These are phyloP conservation scores for Heterobasidion irregulare DNA, from an alignment of 1,284 basidiomycete genomes.

Conservation along the genomic window DNA sequence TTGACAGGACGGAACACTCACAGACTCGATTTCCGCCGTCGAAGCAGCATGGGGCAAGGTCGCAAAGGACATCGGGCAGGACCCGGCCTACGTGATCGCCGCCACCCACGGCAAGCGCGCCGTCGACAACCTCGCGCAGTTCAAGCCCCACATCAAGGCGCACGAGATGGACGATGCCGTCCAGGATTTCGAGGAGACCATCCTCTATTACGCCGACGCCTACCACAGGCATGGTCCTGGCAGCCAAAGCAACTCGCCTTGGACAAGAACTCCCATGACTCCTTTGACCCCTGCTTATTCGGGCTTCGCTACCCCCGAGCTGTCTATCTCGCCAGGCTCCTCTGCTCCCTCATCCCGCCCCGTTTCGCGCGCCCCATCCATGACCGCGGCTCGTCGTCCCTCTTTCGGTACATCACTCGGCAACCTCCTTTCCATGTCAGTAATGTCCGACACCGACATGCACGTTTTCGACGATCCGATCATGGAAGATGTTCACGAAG, in stretches of 20 bases:
- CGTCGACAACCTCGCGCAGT: conserved; percentile 38
- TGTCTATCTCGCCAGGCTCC: not conserved
- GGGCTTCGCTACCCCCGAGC: not conserved
- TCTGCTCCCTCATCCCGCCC: not conserved
- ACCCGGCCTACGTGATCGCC: conserved; percentile 56
- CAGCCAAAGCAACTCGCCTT: conserved; percentile 19
- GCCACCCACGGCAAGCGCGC: conserved; percentile 72
- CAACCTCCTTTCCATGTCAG: conserved; percentile 19
- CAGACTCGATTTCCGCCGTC: conserved; percentile 70
- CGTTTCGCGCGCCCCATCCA: not conserved
- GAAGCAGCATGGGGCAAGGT: conserved; percentile 77
- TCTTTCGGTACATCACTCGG: conserved; percentile 42
- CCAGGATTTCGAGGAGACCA: conserved; percentile 58
- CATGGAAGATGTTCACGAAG: conserved; percentile 2
- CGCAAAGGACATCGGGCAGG: conserved; percentile 59
- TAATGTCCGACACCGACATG: not conserved
- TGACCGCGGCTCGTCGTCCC: conserved; percentile 25
- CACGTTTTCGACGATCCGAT: conserved; percentile 1
- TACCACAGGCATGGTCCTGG: conserved; percentile 38
- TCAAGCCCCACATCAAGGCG: conserved; percentile 32
- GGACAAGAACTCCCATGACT: conserved; percentile 25
- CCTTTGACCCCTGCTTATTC: not conserved
- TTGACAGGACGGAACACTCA: conserved; percentile 59
- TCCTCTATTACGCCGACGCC: conserved; percentile 69
- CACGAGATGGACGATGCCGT: conserved; percentile 67